Base-by-base conservation (phyloP, 768 basidiomycete species). In the Leccinum disarticulatum region DNA sequence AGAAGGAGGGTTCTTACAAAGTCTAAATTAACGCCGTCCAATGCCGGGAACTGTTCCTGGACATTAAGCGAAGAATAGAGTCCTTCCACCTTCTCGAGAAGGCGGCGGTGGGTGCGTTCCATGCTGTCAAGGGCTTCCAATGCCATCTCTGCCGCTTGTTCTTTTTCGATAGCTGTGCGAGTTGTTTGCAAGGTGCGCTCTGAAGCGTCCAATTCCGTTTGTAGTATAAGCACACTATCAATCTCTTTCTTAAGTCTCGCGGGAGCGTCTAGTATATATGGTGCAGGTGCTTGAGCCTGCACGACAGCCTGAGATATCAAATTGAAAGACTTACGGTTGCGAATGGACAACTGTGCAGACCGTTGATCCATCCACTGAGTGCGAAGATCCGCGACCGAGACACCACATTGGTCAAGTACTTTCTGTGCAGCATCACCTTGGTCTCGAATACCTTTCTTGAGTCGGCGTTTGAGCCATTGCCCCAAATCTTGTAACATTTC, bases 341-440 rank as follows among this genome's bases (percentile, higher is more conserved):
- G 59, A 6, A 72, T 10, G 0, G 73, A 74, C 3, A 70, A 59
- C 56, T 79, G 76, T 0, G 72, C 62, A 6, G 52, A 55, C 54
- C 67, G 64, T 58, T 80, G 78, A 15, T 13, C 48, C 10, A 62
- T 60, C 79, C 79, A 79, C 50, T 79, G 67, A 5, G 46, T 4
- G 0, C 64, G 59, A 1, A 79, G 63, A 0, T 74, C 68, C 2
- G 31, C 28, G 0, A 58, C 19, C 0, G 61, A 3, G 2, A 73
- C 36, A 0, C 64, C 66, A 52, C 67, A 72, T 3, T 62, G 27
- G 2, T 54, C 52, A 1, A 78, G 59, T 1, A 51, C 33, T 10
- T 60, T 52, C 1, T 50, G 17, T 5, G 70, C 71, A 13, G 58
- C 52, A 3, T 30, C 49, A 0, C 48, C 57, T 31, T 73, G 71